Evolutionary conservation across 2,329 filamentous ascomycete genomes (phyloP).

Genomic region (Knoxdaviesia proteae): DNA sequence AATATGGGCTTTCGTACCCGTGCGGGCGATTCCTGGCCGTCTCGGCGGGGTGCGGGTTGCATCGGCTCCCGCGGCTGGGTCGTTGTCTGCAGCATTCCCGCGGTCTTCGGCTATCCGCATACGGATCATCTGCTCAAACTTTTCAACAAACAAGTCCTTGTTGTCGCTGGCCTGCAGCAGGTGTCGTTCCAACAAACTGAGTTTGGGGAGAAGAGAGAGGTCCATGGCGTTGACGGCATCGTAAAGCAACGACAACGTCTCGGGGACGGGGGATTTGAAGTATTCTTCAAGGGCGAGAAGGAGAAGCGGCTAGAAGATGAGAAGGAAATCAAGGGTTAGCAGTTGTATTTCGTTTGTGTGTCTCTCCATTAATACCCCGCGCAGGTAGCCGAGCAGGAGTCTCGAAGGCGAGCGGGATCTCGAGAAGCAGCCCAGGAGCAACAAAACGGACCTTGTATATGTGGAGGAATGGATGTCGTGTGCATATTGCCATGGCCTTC

Average conservation of each 20-base stretch:
- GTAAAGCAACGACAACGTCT: slow-evolving; percentile 76
- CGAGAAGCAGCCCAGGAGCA: slow-evolving; percentile 1
- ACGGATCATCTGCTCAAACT: slow-evolving; percentile 87
- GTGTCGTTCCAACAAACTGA: slow-evolving; percentile 66
- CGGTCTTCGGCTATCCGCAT: slow-evolving; percentile 52
- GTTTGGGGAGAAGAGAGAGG: slow-evolving; percentile 70
- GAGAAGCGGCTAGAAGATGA: slow-evolving; percentile 48
- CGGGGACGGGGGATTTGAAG: slow-evolving; percentile 74
- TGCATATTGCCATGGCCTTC: slow-evolving; percentile 98
- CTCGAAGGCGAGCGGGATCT: not conserved
- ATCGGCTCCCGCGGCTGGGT: slow-evolving; percentile 17
- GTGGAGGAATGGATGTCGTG: slow-evolving; percentile 87
- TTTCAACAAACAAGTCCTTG: slow-evolving; percentile 92
- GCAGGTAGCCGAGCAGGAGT: not conserved
- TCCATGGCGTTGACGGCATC: slow-evolving; percentile 94
- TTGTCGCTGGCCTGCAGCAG: slow-evolving; percentile 80
- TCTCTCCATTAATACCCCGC: no score
- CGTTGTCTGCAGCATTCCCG: slow-evolving; percentile 19
- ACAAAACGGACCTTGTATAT: slow-evolving; percentile 65
- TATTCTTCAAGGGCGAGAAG: slow-evolving; percentile 88
- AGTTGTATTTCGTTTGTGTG: not conserved
- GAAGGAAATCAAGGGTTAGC: slow-evolving; percentile 4
- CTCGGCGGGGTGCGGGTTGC: slow-evolving; percentile 26
- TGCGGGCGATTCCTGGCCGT: slow-evolving; percentile 18
- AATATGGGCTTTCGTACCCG: slow-evolving; percentile 39